Conservation (phyloP, 2,329 filamentous ascomycete genomes). For the Aspergillus candidus region DNA sequence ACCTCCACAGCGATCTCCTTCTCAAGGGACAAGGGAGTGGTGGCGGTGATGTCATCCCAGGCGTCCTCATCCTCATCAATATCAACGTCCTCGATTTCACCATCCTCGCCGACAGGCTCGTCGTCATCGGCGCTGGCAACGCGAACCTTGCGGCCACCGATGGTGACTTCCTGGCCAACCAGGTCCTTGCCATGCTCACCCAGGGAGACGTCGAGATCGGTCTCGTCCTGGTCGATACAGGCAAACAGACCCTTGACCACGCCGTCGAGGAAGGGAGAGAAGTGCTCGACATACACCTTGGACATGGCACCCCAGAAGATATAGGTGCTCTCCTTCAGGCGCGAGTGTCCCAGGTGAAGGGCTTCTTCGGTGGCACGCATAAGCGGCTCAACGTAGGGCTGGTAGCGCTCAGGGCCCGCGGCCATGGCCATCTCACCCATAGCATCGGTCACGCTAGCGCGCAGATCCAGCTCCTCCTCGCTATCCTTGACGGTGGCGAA, state of each 20-base stretch:
- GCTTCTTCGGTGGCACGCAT: constrained; percentile 93
- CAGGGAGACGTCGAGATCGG: constrained; percentile 69
- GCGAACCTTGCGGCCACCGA: constrained; percentile 81
- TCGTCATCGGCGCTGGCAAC: constrained; percentile 61
- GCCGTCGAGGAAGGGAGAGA: constrained; percentile 42
- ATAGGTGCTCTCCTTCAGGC: constrained; percentile 92
- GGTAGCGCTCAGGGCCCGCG: constrained; percentile 78
- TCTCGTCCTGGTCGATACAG: constrained; percentile 83
- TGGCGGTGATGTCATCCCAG: constrained; percentile 75
- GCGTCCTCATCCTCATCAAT: constrained; percentile 75
- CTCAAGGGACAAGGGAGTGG: constrained; percentile 85
- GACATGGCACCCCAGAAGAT: constrained; percentile 93
- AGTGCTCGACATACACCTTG: constrained; percentile 77
- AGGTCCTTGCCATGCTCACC: constrained; percentile 69
- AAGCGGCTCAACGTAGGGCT: constrained; percentile 82
- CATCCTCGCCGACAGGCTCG: constrained; percentile 45
- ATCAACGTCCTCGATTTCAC: constrained; percentile 57
- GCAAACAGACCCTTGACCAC: constrained; percentile 59
- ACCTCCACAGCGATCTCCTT: constrained; percentile 97
- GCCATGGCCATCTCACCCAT: constrained; percentile 89
- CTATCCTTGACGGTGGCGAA: constrained; percentile 82
- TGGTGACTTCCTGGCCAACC: constrained; percentile 66
- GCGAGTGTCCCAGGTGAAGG: constrained; percentile 77
- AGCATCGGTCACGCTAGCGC: constrained; percentile 83
- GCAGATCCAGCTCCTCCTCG: constrained; percentile 82